A percentile compares a stretch with the other conserved stretches of the same genome.
These are phyloP conservation scores for Podospora didyma DNA, from an alignment of 495 filamentous ascomycete genomes.

Conservation along the genomic window DNA sequence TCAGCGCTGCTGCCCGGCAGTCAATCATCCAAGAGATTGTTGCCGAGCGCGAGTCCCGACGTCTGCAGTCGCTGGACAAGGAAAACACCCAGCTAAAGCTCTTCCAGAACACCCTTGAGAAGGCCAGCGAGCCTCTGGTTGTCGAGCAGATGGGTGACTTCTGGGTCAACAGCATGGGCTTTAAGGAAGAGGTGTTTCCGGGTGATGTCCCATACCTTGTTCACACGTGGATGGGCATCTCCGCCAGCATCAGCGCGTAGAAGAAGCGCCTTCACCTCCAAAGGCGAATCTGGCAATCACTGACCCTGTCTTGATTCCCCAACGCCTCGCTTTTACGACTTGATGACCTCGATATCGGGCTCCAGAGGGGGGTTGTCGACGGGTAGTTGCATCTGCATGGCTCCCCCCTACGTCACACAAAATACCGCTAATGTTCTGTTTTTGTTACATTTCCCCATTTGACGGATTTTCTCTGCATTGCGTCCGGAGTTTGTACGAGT, in stretches of 20 bases:
- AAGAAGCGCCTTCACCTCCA: neutral
- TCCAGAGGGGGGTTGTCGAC: constrained; percentile 7
- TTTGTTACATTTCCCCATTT: constrained; percentile 13
- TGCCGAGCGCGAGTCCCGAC: constrained; percentile 54
- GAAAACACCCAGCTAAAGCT: constrained; percentile 17
- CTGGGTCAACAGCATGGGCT: constrained; percentile 34
- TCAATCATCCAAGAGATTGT: constrained; percentile 50
- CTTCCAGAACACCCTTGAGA: constrained; percentile 18
- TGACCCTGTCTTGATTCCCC: neutral
- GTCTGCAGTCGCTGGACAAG: constrained; percentile 33
- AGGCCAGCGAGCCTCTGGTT: constrained; percentile 10
- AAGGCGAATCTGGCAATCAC: neutral
- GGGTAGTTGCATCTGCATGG: constrained; percentile 9
- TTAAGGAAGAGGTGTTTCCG: constrained; percentile 37
- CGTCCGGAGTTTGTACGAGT: constrained; percentile 31
- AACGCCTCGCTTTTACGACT: constrained; percentile 14
- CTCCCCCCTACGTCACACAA: neutral
- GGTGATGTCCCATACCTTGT: constrained; percentile 28
- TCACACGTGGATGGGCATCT: constrained; percentile 17
- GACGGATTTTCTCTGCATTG: constrained; percentile 27
- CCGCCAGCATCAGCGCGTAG: neutral
- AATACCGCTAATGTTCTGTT: constrained; percentile 7
- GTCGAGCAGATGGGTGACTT: constrained; percentile 20
- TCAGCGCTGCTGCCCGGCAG: constrained; percentile 36
- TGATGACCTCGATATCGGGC: constrained; percentile 20